These are phyloP conservation scores for Spizellomyces punctatus DNA, from an alignment of 192 early-diverging fungal species.

Conservation along the genomic window DNA sequence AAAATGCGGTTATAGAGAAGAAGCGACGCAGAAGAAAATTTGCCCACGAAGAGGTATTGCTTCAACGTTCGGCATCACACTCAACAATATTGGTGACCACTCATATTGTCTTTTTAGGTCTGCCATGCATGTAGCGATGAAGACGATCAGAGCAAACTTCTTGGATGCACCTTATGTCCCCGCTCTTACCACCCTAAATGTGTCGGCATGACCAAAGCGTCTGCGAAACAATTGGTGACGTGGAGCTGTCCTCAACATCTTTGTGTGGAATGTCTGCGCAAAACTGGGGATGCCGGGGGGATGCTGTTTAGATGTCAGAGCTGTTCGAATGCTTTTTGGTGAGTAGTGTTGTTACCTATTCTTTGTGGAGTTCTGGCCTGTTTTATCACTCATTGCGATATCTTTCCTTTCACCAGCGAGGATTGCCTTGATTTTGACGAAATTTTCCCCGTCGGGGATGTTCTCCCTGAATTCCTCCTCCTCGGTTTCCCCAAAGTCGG, in stretches of 20 bases:
- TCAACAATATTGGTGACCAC: background rate
- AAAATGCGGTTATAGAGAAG: background rate
- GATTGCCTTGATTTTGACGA: slow-evolving; percentile 38
- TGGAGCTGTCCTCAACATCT: slow-evolving; percentile 38
- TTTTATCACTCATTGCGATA: background rate
- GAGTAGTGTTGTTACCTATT: background rate
- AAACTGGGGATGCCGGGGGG: slow-evolving; percentile 42
- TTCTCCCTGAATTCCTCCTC: slow-evolving; percentile 28
- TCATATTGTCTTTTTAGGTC: background rate
- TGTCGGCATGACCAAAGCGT: too few species aligned
- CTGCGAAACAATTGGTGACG: background rate
- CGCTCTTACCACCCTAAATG: slow-evolving; percentile 20
- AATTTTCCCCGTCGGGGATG: slow-evolving; percentile 35
- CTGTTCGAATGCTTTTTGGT: slow-evolving; percentile 33
- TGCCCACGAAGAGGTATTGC: slow-evolving; percentile 6
- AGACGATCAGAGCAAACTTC: slow-evolving; percentile 1
- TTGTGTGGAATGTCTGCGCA: slow-evolving; percentile 34
- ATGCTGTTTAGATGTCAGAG: slow-evolving; percentile 46
- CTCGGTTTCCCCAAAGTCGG: slow-evolving; percentile 35
- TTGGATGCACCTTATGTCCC: slow-evolving; percentile 21
- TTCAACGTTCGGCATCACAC: background rate
- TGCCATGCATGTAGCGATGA: slow-evolving; percentile 11
- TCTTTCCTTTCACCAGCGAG: slow-evolving; percentile 27
- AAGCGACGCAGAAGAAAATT: background rate
- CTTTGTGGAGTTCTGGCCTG: background rate